Base-by-base conservation (phyloP, 1,284 basidiomycete species). In the Ustilago cynodontis region DNA sequence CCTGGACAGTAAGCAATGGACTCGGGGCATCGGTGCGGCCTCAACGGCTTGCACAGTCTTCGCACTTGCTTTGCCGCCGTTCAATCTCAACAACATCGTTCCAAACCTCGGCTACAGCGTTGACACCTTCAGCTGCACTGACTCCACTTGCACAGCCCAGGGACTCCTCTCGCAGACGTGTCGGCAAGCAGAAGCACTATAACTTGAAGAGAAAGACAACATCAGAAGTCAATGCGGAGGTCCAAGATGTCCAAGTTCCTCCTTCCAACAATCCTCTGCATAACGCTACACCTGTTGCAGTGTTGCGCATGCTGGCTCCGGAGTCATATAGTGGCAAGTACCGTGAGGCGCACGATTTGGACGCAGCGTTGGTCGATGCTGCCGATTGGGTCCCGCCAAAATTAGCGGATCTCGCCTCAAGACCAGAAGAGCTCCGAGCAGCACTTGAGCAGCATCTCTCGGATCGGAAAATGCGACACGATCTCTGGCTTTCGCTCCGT, bases 401-500 rank as follows among this genome's bases (percentile, higher is more conserved):
- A 22, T 20, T 55, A 10, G 41, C 16, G 20, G 8, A 37, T 13
- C 22, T 28, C 3, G 22, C 29, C 14, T 20, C 51, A 13, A 14
- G 41, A 7, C 53, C 16, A 18, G 10, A 26, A 6, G n/a, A 51
- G 18, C 26, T 66, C 33, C 49, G 35, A 2, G 3, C 18, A 11
- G 24, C 22, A 22, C 45, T 75, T 3, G 3, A 69, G 7, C 20
- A 31, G 29, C 59, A 54, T 22, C 52, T 75, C 2, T 2, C 0
- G 2, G 13, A 43, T 9, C 35, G n/a, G 1, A 16, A 51, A 7
- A 24, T 53, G 8, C 43, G 49, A 24, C 13, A 37, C 1, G 49
- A 61, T 1, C 13, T 14, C 11, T 71, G 65, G 18, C 52, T 76
- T 9, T 28, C 67, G 5, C 31, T 53, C 16, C 73, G 73, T 18